phyloP scores from a whole-genome alignment of 2,329 filamentous ascomycete genomes.

The Pseudocercospora eumusae region DNA sequence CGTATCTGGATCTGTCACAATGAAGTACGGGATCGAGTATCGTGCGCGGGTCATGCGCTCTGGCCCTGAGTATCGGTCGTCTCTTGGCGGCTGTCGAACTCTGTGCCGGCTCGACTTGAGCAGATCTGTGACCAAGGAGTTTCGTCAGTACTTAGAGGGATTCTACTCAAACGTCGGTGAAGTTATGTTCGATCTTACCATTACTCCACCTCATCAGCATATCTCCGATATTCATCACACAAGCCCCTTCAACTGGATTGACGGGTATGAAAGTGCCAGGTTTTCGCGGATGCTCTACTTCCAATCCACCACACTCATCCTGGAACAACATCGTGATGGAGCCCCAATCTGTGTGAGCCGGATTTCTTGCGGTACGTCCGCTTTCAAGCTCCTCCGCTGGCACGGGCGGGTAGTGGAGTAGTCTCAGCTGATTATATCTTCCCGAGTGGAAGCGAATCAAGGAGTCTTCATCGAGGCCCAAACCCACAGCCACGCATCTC shows the following conservation, averaged over 20 bases:
- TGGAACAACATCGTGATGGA: constrained; percentile 48
- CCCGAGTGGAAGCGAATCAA: constrained; percentile 28
- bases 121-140: constrained; percentile 27
- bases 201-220: constrained; percentile 45
- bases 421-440: constrained; percentile 30
- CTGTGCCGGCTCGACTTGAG: constrained; percentile 45
- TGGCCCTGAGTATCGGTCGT: constrained; percentile 22
- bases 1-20: constrained; percentile 42
- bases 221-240: constrained; percentile 47
- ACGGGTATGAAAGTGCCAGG: constrained; percentile 38
- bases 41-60: constrained; percentile 31
- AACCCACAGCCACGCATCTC: constrained; percentile 39
- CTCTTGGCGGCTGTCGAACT: constrained; percentile 40
- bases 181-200: constrained; percentile 17
- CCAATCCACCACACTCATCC: constrained; percentile 45
- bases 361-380: constrained; percentile 41
- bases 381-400: constrained; percentile 35
- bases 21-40: constrained; percentile 48
- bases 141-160: not conserved
- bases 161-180: not conserved
- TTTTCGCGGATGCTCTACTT: constrained; percentile 40
- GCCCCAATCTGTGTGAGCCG: constrained; percentile 47
- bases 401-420: constrained; percentile 46
- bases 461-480: constrained; percentile 33
- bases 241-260: constrained; percentile 36